Evolutionary conservation across 495 filamentous ascomycete genomes (phyloP).

Genomic region (Tuber microsphaerosporum): DNA sequence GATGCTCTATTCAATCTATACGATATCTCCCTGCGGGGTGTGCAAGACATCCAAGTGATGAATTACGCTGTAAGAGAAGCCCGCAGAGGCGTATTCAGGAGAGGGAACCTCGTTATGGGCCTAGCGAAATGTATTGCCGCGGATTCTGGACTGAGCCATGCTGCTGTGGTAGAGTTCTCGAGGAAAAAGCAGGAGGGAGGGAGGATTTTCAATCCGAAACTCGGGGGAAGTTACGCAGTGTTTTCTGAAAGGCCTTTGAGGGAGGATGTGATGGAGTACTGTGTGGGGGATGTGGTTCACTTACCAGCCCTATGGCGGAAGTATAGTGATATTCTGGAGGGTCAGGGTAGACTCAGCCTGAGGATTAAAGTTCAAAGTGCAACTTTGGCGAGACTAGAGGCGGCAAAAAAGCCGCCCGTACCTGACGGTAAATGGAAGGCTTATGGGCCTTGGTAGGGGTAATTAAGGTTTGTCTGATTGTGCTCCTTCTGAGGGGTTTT

Average conservation of each 20-base stretch:
- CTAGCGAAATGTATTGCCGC: constrained; percentile 48
- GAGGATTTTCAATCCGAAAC: constrained; percentile 44
- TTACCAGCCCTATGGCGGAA: constrained; percentile 43
- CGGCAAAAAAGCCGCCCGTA: background rate
- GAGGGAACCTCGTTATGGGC: constrained; percentile 35
- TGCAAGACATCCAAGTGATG: constrained; percentile 55
- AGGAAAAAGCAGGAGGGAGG: constrained; percentile 45
- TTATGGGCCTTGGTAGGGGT: background rate
- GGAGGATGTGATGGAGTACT: constrained; percentile 47
- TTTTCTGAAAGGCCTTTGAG: constrained; percentile 49
- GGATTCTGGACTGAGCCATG: constrained; percentile 33
- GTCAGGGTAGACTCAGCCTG: background rate
- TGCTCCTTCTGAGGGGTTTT: background rate
- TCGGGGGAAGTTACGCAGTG: constrained; percentile 48
- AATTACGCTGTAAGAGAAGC: constrained; percentile 45
- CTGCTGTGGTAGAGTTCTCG: constrained; percentile 41
- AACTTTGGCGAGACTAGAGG: background rate
- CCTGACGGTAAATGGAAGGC: background rate
- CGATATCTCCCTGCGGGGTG: constrained; percentile 42
- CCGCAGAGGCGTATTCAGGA: constrained; percentile 21
- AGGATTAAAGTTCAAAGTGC: background rate
- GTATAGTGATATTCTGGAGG: constrained; percentile 31
- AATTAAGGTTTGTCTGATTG: background rate
- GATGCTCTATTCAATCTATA: constrained; percentile 51
- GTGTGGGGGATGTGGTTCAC: constrained; percentile 47